These are phyloP conservation scores for Zymoseptoria pseudotritici DNA, from an alignment of 2,329 filamentous ascomycete genomes.

Conservation along the genomic window DNA sequence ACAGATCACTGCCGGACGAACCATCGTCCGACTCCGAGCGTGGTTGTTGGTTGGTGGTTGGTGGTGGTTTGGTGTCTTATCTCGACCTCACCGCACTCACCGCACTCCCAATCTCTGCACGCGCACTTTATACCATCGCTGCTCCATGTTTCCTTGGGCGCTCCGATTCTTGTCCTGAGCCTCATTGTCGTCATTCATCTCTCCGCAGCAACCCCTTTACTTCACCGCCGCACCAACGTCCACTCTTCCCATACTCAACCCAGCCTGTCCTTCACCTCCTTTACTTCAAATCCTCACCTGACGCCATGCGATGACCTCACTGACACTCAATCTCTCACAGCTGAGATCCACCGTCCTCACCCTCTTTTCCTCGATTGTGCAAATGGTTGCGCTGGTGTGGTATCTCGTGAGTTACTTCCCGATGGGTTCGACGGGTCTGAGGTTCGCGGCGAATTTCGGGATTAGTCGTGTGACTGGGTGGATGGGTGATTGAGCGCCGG, in stretches of 20 bases:
- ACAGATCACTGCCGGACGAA: background rate
- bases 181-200: constrained; percentile 5
- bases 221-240: background rate
- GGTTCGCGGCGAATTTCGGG: constrained; percentile 79
- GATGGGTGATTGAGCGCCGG: constrained; percentile 70
- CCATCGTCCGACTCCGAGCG: background rate
- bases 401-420: constrained; percentile 97
- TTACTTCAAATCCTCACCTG: background rate
- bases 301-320: constrained; percentile 19
- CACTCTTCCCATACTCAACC: constrained; percentile 1
- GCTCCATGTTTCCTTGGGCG: background rate
- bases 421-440: constrained; percentile 84
- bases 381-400: constrained; percentile 78
- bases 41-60: background rate
- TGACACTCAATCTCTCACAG: constrained; percentile 40
- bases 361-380: constrained; percentile 72
- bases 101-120: background rate
- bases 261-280: constrained; percentile 5
- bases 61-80: constrained; percentile 1
- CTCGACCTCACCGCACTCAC: constrained; percentile 4
- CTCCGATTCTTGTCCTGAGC: constrained; percentile 4
- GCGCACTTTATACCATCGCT: background rate
- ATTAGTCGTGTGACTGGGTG: constrained; percentile 77
- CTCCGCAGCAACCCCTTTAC: background rate
- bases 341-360: constrained; percentile 80